Evolutionary conservation across 345 rosid species (phyloP), one percentile per base, ranked within the genome.

Genomic region (Physaria fendleri): DNA sequence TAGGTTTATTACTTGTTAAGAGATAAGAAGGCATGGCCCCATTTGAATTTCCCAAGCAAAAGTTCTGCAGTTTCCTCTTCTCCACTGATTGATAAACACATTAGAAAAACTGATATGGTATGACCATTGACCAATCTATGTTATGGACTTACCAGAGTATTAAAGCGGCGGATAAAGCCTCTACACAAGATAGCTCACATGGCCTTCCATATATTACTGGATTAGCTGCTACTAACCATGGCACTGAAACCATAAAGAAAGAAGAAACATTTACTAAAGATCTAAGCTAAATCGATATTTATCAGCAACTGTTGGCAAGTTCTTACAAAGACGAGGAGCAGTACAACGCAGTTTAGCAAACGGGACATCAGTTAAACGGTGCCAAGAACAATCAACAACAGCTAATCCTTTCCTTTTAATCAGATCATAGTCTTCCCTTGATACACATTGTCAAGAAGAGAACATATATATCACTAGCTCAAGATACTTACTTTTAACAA

Each of bases 341-440:
- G 84, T 64, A 71, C 97, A 89, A 12, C 91, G 95, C 68, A 93
- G 73, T 79, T 93, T 93, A 71, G 71, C 82, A 49, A 93, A 93
- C 5, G 97, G 99, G 27, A 93, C 97, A 81, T 93, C 99, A 33
- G 55, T 83, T 68, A 93, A 61, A 47, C 97, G 92, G n/a, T 95
- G 92, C 99, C 96, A 93, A 18, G 99, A 93, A 71, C 99, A 93
- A 77, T 93, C 99, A 51, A 93, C 97, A 21, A 93, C 99, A 30
- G 95, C 97, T 76, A 93, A 73, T 32, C 99, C 97, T 79, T 71
- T 93, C 61, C 88, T 79, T 72, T 83, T 74, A 44, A 89, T 81
- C 68, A 87, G 73, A 80, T 68, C 43, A 41, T 76, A 73, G 68
- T 93, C 99, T 79, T 90, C 97, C 75, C 72, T 87, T 34, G 97